Conservation (phyloP, 140 eudicot genomes). For the Bidens hawaiensis region DNA sequence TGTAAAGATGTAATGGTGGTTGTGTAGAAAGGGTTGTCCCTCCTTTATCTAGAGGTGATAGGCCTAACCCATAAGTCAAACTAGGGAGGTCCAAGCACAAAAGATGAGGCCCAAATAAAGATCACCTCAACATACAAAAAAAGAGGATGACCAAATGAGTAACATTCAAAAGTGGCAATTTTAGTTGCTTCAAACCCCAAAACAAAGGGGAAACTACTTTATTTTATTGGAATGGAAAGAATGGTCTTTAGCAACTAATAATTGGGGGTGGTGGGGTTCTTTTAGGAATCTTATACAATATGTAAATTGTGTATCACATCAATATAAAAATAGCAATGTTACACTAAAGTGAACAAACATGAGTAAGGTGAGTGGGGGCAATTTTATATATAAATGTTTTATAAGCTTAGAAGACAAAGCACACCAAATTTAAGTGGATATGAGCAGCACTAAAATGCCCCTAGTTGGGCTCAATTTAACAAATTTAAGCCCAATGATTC, state of each 20-base stretch:
- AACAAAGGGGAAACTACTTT: slow-evolving; percentile 26
- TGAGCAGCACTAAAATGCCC: no score
- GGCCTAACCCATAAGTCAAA: background rate
- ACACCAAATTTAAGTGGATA: background rate
- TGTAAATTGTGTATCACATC: slow-evolving; percentile 31
- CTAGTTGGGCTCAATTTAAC: no score
- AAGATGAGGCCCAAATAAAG: background rate
- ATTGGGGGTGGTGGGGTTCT: slow-evolving; percentile 28
- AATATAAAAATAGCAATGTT: slow-evolving; percentile 25
- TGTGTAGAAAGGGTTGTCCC: background rate
- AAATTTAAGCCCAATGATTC: no score
- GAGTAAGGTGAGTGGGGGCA: slow-evolving; percentile 29
- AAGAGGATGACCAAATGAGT: background rate
- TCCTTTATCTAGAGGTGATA: background rate
- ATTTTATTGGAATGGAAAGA: slow-evolving; percentile 21
- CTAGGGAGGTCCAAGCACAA: background rate
- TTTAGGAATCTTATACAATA: slow-evolving; percentile 25
- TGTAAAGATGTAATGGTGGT: background rate
- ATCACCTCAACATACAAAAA: background rate
- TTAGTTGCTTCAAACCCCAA: slow-evolving; percentile 18
- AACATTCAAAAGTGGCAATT: slow-evolving; percentile 15
- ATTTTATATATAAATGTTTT: slow-evolving; percentile 2
- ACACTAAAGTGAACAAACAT: slow-evolving; percentile 29
- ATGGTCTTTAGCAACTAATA: slow-evolving; percentile 25
- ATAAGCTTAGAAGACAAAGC: background rate